phyloP scores from a whole-genome alignment of 129 eudicot genomes.

The Flaveria trinervia region DNA sequence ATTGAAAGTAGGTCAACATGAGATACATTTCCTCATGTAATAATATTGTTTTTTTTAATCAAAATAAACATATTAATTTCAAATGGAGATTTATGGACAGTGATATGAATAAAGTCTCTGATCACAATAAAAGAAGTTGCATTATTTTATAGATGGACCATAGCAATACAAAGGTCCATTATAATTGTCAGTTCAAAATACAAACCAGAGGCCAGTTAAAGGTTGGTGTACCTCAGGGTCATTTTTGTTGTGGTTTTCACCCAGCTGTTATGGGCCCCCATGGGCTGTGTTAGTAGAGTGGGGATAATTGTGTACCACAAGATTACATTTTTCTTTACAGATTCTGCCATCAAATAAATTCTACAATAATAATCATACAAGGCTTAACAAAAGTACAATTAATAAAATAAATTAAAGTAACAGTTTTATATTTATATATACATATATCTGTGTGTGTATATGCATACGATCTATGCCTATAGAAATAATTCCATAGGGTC shows the following conservation, averaged over 20 bases:
- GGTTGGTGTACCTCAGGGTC: conserved; percentile 36
- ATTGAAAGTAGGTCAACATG: neutral
- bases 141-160: conserved; percentile 48
- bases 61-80: neutral
- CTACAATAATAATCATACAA: conserved; percentile 11
- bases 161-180: neutral
- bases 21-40: neutral
- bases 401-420: neutral
- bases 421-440: no score
- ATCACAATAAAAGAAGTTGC: conserved; percentile 48
- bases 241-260: conserved; percentile 25
- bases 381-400: conserved; percentile 14
- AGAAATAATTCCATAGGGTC: conserved; percentile 22
- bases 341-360: conserved; percentile 30
- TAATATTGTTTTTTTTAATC: neutral
- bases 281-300: conserved; percentile 18
- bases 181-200: conserved; percentile 20
- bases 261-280: conserved; percentile 36
- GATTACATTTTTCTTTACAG: conserved; percentile 21
- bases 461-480: conserved; percentile 13
- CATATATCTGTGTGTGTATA: no score
- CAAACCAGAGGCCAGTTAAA: conserved; percentile 23
- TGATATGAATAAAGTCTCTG: conserved; percentile 43
- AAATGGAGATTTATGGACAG: neutral
- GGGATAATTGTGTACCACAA: conserved; percentile 16